These are phyloP conservation scores for Nannizzia gypsea DNA, from an alignment of 2,329 filamentous ascomycete species.

Conservation along the genomic window DNA sequence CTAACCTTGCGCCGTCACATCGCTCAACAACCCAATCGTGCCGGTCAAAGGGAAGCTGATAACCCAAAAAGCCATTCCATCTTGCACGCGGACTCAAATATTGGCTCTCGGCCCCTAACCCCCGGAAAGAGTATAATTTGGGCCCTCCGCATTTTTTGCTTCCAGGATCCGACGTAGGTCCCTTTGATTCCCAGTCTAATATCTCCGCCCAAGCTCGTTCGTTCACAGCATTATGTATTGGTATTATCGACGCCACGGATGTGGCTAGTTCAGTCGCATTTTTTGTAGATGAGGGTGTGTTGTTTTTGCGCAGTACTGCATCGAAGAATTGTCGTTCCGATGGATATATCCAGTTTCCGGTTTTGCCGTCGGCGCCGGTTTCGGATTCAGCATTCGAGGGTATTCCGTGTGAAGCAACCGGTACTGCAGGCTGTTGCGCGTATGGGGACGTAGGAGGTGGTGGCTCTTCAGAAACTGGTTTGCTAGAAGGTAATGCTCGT, in stretches of 20 bases:
- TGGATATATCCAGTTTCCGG: constrained; percentile 94
- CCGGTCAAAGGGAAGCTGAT: constrained; percentile 80
- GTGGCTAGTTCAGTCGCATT: constrained; percentile 38
- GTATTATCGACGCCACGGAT: constrained; percentile 86
- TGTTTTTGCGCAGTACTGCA: constrained; percentile 86
- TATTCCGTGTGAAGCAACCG: constrained; percentile 23
- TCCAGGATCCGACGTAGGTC: constrained; percentile 41
- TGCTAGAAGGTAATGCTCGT: constrained; percentile 37
- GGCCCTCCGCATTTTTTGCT: constrained; percentile 63
- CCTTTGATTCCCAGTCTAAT: constrained; percentile 70
- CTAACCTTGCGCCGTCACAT: constrained; percentile 61
- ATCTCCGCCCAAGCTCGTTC: constrained; percentile 94
- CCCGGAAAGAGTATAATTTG: constrained; percentile 70
- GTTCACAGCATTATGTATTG: constrained; percentile 97
- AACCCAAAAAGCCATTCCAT: constrained; percentile 74
- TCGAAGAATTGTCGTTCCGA: constrained; percentile 97
- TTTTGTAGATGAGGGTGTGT: constrained; percentile 46
- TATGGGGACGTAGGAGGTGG: constrained; percentile 23
- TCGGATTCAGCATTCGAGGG: constrained; percentile 69
- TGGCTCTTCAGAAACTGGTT: constrained; percentile 12
- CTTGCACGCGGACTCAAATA: constrained; percentile 70
- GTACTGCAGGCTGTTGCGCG: constrained; percentile 16
- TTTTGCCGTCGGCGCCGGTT: constrained; percentile 53
- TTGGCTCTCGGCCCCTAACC: constrained; percentile 41
- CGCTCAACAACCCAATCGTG: constrained; percentile 97